Base-by-base conservation (phyloP, 371 early-diverging fungal species). In the Vittaforma corneae region DNA sequence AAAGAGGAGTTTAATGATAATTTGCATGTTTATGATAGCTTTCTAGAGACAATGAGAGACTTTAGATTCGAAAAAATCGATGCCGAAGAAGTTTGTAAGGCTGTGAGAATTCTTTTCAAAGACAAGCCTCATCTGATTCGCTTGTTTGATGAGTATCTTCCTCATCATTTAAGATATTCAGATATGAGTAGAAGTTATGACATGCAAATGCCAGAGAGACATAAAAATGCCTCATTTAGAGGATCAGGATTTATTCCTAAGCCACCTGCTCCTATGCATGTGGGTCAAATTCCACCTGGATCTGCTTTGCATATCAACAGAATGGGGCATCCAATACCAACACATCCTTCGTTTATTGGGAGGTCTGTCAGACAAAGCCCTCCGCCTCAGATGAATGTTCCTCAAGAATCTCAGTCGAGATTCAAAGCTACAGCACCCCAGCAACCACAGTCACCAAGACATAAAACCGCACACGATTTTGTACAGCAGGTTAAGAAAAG, bases 31-130 rank as follows among this genome's bases (percentile, higher is more conserved):
- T 97, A 96, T 81, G 92, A 91, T 72, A 83, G 85, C 67, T 97
- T 98, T 77, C 67, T 96, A 71, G 93, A 94, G 73, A 92, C 93
- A 32, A 98, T 98, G 97, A 92, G 92, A 80, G 96, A 97, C 71
- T 97, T 93, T 74, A 97, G 96, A 79, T 86, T 90, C 67, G 89
- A 93, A 71, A 84, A 84, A 24, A 92, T 94, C 62, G 91, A 93
- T 72, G 94, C 97, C 0, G 91, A 91, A 1, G 93, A 91, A 16
- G 98, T 97, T 0, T 94, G 97, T 72, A 87, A 89, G 51, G 88
- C 92, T 28, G 93, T 97, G 0, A 90, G 91, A 16, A 82, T 81
- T 9, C 81, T 98, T 53, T 97, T 98, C 76, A 83, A 85, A 55
- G 91, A 89, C 29, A 89, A 93, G 65, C 88, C 91, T 18, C 65